Percentiles rank a stretch among this genome's conserved stretches.
These are phyloP conservation scores for Dothiorella sarmentorum DNA, from an alignment of 2,329 filamentous ascomycete species.

Conservation along the genomic window DNA sequence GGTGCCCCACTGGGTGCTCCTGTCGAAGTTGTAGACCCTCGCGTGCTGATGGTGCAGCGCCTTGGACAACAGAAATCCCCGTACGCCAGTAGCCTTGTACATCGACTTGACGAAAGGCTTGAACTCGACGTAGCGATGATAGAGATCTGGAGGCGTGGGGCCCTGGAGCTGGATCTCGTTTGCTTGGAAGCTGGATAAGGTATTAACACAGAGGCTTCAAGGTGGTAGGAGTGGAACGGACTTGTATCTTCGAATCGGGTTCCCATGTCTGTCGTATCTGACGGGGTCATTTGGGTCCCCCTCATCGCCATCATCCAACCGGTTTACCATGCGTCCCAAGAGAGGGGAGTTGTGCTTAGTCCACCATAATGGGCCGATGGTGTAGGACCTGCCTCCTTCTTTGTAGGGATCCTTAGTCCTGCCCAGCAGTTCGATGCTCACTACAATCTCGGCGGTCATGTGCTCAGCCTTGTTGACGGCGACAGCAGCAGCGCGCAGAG, in stretches of 20 bases:
- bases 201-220: background rate
- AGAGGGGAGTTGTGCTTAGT: slow-evolving; percentile 85
- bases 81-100: slow-evolving; percentile 74
- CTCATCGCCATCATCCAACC: slow-evolving; percentile 50
- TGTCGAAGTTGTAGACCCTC: slow-evolving; percentile 85
- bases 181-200: slow-evolving; percentile 73
- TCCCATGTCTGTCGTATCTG: slow-evolving; percentile 25
- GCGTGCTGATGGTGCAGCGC: slow-evolving; percentile 87
- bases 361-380: slow-evolving; percentile 71
- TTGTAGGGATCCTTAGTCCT: slow-evolving; percentile 56
- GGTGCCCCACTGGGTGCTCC: slow-evolving; percentile 66
- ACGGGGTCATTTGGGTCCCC: slow-evolving; percentile 24
- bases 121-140: slow-evolving; percentile 93
- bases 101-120: slow-evolving; percentile 84
- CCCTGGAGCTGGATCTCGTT: slow-evolving; percentile 85
- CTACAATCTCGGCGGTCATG: slow-evolving; percentile 65
- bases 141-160: slow-evolving; percentile 74
- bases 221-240: slow-evolving; percentile 41
- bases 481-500: slow-evolving; percentile 65
- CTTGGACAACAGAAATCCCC: slow-evolving; percentile 76
- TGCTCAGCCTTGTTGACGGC: slow-evolving; percentile 60
- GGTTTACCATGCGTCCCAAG: slow-evolving; percentile 75
- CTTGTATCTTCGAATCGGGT: slow-evolving; percentile 71
- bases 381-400: slow-evolving; percentile 69
- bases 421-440: slow-evolving; percentile 77